phyloP scores from a whole-genome alignment of 2,329 filamentous ascomycete genomes.

The Xylariaceae sp. region DNA sequence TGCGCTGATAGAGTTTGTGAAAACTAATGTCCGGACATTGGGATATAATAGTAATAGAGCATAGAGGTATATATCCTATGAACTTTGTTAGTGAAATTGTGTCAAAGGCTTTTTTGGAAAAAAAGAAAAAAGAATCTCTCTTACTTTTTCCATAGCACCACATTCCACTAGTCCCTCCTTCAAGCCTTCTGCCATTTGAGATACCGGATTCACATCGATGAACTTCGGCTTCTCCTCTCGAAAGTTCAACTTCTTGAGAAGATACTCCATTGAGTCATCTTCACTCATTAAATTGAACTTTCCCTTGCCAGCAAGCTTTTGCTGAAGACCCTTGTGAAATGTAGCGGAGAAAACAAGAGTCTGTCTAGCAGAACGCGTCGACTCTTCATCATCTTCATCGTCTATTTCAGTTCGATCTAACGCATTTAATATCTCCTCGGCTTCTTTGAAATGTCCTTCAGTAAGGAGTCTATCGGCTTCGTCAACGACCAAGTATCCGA shows the following conservation, averaged over 20 bases:
- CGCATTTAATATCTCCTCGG: conserved; percentile 78
- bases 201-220: conserved; percentile 84
- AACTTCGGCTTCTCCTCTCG: conserved; percentile 79
- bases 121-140: too few species aligned
- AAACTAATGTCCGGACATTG: conserved; percentile 77
- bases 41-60: conserved; percentile 79
- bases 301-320: conserved; percentile 79
- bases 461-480: conserved; percentile 91
- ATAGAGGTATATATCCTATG: conserved; percentile 85
- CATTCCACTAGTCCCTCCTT: conserved; percentile 92
- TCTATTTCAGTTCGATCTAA: conserved; percentile 65
- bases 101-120: too few species aligned
- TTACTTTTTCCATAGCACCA: conserved; percentile 84
- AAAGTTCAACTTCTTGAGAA: conserved; percentile 87
- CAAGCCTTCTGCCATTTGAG: conserved; percentile 81
- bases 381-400: conserved; percentile 47
- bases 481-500: conserved; percentile 84
- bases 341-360: conserved; percentile 96
- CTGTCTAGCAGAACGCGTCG: conserved; percentile 56
- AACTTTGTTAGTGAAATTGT: conserved; percentile 9
- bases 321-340: conserved; percentile 85
- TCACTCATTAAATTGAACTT: conserved; percentile 65
- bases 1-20: conserved; percentile 92
- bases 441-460: conserved; percentile 92
- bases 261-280: conserved; percentile 84